These are phyloP conservation scores for Rhododendron mucronatum DNA, from an alignment of 148 eudicot genomes.

Conservation along the genomic window DNA sequence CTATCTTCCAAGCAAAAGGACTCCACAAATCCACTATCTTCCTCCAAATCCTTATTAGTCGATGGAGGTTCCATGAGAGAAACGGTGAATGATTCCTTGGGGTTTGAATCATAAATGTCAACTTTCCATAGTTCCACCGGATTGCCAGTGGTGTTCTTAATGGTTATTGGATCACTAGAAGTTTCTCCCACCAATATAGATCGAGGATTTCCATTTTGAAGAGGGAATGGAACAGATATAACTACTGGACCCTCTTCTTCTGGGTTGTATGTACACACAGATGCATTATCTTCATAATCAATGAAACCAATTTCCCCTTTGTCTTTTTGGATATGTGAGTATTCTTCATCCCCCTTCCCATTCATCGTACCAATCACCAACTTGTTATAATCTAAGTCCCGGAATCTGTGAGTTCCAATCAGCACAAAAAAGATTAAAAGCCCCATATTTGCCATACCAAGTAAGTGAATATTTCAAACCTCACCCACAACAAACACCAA, in stretches of 20 bases:
- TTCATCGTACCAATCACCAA: constrained; percentile 30
- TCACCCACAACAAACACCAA: not conserved
- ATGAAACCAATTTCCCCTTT: constrained; percentile 77
- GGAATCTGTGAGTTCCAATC: not conserved
- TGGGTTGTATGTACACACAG: constrained; percentile 56
- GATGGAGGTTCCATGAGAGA: constrained; percentile 81
- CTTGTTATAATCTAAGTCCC: not conserved
- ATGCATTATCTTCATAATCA: constrained; percentile 57
- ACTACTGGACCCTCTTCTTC: constrained; percentile 52
- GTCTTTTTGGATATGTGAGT: constrained; percentile 53
- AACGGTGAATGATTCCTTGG: constrained; percentile 61
- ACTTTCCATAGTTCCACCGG: constrained; percentile 62
- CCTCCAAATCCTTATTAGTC: constrained; percentile 31
- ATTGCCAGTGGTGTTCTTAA: constrained; percentile 53
- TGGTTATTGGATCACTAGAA: constrained; percentile 44
- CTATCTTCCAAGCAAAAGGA: constrained; percentile 63
- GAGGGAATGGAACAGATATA: constrained; percentile 79
- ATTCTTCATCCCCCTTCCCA: constrained; percentile 46
- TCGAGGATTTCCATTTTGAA: constrained; percentile 55
- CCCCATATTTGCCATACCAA: not conserved
- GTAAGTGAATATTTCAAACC: not conserved
- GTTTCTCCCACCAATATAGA: constrained; percentile 55
- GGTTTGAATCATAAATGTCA: constrained; percentile 72
- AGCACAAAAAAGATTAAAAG: not conserved
- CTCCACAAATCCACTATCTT: constrained; percentile 47